Evolutionary conservation across 2,329 filamentous ascomycete genomes (phyloP).

Genomic region (Fusarium anguioides): DNA sequence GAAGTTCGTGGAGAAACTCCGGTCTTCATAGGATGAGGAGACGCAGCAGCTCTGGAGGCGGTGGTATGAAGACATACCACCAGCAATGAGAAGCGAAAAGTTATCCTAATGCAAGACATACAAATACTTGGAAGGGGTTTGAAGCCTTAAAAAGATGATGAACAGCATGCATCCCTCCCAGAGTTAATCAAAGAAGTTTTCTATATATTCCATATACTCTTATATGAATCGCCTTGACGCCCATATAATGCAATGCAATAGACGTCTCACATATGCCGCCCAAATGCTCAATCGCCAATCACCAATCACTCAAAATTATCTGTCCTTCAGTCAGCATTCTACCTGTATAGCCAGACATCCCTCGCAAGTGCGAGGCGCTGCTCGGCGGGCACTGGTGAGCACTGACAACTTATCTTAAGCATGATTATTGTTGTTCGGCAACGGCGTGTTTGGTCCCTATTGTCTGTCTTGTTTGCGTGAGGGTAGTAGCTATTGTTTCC

Average conservation of each 20-base stretch:
- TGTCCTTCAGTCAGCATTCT: no score
- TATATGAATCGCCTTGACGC: no score
- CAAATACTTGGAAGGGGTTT: slow-evolving; percentile 3
- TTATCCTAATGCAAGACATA: slow-evolving; percentile 29
- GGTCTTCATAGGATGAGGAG: slow-evolving; percentile 49
- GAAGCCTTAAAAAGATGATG: background rate
- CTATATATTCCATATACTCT: background rate
- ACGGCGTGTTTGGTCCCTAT: background rate
- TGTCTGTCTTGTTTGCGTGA: background rate
- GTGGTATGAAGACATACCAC: slow-evolving; percentile 32
- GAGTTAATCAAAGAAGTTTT: slow-evolving; percentile 3
- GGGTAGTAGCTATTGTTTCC: background rate
- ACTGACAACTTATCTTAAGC: background rate
- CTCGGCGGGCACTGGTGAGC: slow-evolving; percentile 1
- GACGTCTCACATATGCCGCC: no score
- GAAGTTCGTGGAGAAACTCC: slow-evolving; percentile 48
- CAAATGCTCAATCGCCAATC: no score
- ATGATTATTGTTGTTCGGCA: background rate
- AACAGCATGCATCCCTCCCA: background rate
- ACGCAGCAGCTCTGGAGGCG: slow-evolving; percentile 40
- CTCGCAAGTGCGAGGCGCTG: slow-evolving; percentile 10
- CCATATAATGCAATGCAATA: no score
- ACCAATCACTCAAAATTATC: no score
- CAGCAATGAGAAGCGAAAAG: slow-evolving; percentile 27
- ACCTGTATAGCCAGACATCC: no score